phyloP scores from a whole-genome alignment of 2,329 filamentous ascomycete genomes.

The Lasiodiplodia citricola region DNA sequence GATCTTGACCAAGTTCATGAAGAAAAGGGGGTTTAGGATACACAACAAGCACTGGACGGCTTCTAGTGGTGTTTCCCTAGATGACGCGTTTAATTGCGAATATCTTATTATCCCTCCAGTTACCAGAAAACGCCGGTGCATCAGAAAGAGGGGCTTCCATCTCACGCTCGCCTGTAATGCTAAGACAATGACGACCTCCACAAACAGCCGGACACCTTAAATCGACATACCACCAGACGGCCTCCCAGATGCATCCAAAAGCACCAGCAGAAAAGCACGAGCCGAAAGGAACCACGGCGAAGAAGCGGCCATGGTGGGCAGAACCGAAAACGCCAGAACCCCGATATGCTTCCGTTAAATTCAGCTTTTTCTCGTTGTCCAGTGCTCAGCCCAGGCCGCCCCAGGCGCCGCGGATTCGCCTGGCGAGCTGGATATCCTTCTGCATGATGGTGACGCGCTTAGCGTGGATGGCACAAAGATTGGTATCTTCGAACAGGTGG shows the following conservation, averaged over 20 bases:
- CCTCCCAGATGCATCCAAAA: background rate
- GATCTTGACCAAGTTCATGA: no score
- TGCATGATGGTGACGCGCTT: slow-evolving; percentile 99
- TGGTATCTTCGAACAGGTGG: slow-evolving; percentile 97
- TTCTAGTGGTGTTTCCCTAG: background rate
- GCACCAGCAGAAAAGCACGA: background rate
- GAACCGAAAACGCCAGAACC: background rate
- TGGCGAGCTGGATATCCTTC: slow-evolving; percentile 97
- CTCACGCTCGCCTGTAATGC: background rate
- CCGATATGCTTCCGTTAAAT: background rate
- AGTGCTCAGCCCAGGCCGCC: slow-evolving; percentile 40
- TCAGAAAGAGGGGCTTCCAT: background rate
- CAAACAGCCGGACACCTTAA: background rate
- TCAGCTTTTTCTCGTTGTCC: background rate
- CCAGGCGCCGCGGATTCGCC: slow-evolving; percentile 83
- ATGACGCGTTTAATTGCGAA: background rate
- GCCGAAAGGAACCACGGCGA: background rate
- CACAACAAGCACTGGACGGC: no score
- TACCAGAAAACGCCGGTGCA: background rate
- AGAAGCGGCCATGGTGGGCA: background rate
- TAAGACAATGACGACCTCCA: background rate
- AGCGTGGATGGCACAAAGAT: slow-evolving; percentile 97
- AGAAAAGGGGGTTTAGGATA: no score
- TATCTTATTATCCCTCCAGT: background rate
- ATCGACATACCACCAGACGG: background rate